These are phyloP conservation scores for Ilyonectria sp. DNA, from an alignment of 2,329 filamentous ascomycete genomes.

Conservation along the genomic window DNA sequence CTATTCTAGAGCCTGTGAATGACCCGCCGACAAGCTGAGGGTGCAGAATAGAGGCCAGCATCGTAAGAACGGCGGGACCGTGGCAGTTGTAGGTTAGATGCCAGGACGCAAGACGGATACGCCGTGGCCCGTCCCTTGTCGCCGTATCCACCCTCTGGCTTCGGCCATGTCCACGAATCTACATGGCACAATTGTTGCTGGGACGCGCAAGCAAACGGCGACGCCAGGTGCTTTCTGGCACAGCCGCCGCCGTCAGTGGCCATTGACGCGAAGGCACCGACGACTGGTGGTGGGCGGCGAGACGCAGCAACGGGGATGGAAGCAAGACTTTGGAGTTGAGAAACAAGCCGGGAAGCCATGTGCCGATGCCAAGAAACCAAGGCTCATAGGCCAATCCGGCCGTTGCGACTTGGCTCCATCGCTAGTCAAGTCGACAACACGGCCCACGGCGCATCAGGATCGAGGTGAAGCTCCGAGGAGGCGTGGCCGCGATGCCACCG, in stretches of 20 bases:
- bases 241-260: background rate
- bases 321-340: background rate
- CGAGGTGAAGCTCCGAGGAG: background rate
- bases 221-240: constrained; percentile 1
- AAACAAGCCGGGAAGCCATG: background rate
- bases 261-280: constrained; percentile 1
- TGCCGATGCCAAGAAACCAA: constrained; percentile 5
- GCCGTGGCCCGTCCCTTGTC: background rate
- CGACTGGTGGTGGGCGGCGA: background rate
- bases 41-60: background rate
- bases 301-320: background rate
- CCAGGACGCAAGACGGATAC: background rate
- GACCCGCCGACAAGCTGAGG: background rate
- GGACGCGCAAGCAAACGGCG: constrained; percentile 23
- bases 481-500: background rate
- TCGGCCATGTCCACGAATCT: constrained; percentile 2
- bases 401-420: background rate
- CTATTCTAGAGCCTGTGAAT: background rate
- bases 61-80: background rate
- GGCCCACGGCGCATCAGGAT: background rate
- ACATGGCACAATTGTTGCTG: background rate
- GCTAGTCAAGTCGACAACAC: background rate
- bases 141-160: constrained; percentile 2
- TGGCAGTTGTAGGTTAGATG: background rate
- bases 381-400: background rate